Evolutionary conservation across 345 rosid species (phyloP).

Genomic region (Syzygium aromaticum): DNA sequence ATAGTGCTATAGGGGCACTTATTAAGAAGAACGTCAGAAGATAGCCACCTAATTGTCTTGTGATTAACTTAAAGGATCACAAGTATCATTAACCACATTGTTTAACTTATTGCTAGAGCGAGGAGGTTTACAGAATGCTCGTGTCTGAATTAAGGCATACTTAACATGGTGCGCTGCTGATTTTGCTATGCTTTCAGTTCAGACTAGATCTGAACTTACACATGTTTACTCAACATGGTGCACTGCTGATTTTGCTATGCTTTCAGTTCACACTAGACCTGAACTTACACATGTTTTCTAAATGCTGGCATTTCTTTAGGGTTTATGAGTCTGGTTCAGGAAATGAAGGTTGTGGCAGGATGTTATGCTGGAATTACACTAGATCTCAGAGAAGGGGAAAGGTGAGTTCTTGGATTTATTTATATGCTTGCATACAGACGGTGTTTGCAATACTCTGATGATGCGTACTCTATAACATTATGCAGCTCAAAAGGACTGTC

Average conservation of each 20-base stretch:
- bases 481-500: constrained; percentile 49
- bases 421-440: not conserved
- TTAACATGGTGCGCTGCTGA: not conserved
- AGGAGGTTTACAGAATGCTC: not conserved
- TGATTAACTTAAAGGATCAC: not conserved
- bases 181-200: not conserved
- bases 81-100: not conserved
- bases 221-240: not conserved
- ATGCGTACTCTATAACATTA: not conserved
- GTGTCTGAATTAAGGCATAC: not conserved
- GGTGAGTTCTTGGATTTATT: constrained; percentile 25
- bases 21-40: not conserved
- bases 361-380: constrained; percentile 74
- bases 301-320: constrained; percentile 29
- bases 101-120: not conserved
- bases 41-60: not conserved
- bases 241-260: not conserved
- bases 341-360: constrained; percentile 64
- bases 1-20: not conserved
- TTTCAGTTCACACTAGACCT: not conserved
- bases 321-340: constrained; percentile 82
- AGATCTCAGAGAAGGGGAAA: constrained; percentile 40
- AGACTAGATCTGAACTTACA: not conserved
- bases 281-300: not conserved
- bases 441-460: not conserved